Evolutionary conservation across 441 rosid genomes (phyloP).

Genomic region (Pelargonium australe): DNA sequence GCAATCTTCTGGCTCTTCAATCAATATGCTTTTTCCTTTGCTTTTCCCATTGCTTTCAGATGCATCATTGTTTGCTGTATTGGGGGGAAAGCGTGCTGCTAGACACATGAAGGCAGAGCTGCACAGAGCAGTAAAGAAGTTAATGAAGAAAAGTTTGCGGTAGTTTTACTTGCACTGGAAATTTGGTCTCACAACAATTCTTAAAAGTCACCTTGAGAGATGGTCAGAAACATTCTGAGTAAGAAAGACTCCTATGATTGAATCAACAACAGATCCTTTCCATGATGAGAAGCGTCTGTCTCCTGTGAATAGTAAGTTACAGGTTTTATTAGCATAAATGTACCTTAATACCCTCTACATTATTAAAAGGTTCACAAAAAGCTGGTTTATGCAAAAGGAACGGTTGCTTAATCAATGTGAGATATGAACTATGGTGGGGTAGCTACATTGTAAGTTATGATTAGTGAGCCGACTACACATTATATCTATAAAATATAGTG

Average conservation of each 20-base stretch:
- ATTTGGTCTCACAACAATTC: constrained; percentile 15
- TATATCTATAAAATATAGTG: background rate
- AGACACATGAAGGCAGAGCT: constrained; percentile 96
- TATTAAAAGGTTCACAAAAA: no score
- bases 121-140: constrained; percentile 30
- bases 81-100: constrained; percentile 69
- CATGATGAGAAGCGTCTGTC: constrained; percentile 93
- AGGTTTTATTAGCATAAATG: constrained; percentile 4
- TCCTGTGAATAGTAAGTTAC: constrained; percentile 47
- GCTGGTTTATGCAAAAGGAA: no score
- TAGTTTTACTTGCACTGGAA: constrained; percentile 12
- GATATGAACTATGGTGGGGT: background rate
- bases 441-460: no score
- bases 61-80: constrained; percentile 30
- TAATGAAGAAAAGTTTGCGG: constrained; percentile 14
- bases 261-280: constrained; percentile 99
- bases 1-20: constrained; percentile 64
- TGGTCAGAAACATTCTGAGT: constrained; percentile 98
- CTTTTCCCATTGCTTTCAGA: constrained; percentile 21
- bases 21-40: constrained; percentile 22
- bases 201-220: constrained; percentile 74
- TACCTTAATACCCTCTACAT: background rate
- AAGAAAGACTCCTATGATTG: constrained; percentile 92
- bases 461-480: constrained; percentile 2
- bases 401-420: background rate